Conservation (phyloP, 495 filamentous ascomycete genomes). For the Penicillium taxi region DNA sequence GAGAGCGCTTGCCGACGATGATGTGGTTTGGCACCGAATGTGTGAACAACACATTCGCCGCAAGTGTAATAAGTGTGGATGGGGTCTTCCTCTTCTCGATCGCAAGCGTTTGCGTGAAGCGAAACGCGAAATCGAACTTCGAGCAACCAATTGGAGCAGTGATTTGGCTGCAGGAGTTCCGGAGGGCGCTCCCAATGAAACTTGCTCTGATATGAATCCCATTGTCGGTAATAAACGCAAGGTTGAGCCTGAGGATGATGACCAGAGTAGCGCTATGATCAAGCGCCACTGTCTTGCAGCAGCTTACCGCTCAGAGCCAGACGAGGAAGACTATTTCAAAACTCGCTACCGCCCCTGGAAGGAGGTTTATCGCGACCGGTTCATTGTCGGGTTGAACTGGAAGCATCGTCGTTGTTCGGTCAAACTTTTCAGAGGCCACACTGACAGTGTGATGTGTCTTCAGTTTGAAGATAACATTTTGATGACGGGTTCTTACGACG, state of each 20-base stretch:
- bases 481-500: constrained; percentile 90
- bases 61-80: constrained; percentile 95
- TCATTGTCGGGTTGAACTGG: constrained; percentile 91
- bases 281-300: constrained; percentile 32
- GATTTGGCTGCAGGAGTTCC: constrained; percentile 15
- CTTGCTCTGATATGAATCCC: constrained; percentile 16
- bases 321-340: constrained; percentile 41
- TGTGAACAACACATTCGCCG: constrained; percentile 97
- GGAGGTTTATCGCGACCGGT: constrained; percentile 81
- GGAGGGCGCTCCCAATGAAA: constrained; percentile 12
- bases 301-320: constrained; percentile 15
- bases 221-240: constrained; percentile 33
- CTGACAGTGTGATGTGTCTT: constrained; percentile 90
- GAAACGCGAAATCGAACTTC: constrained; percentile 74
- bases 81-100: constrained; percentile 85
- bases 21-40: constrained; percentile 98
- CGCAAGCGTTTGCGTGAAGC: constrained; percentile 79
- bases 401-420: constrained; percentile 82
- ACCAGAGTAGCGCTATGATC: constrained; percentile 25
- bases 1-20: constrained; percentile 83
- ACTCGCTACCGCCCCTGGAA: constrained; percentile 73
- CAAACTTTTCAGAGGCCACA: constrained; percentile 77
- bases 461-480: constrained; percentile 93
- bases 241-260: constrained; percentile 15
- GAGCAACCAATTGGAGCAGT: constrained; percentile 49